Base-by-base conservation (phyloP, 2,329 filamentous ascomycete genomes). In the Ophiobolus disseminans region DNA sequence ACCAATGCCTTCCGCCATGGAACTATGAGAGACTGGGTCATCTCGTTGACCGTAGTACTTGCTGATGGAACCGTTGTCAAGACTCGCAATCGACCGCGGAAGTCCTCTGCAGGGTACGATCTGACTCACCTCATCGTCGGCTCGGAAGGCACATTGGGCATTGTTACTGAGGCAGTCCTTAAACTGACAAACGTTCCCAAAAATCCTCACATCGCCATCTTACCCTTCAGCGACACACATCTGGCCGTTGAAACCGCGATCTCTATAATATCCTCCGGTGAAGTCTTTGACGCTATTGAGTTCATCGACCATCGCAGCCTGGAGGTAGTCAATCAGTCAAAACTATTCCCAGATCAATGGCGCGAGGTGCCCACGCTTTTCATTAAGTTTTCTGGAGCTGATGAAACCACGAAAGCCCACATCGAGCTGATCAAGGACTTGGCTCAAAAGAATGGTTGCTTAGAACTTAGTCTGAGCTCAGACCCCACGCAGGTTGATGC, bases 1-100 rank as follows among this genome's bases (percentile, higher is more conserved):
- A 96, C 91, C 10, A 96, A 96, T 70, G 87, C 91, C 13, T 96
- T 95, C 76, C 83, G 91, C 48, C 96, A 96, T 72, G 92, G 91
- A 53, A 96, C 91, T 2, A 96, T 96, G 91, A 86, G 90, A 55
- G 91, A 96, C 69, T 96, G 91, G 91, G 92, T 96, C 10, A 76
- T 96, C 17, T 88, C 84, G 44, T 75, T 96, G 58, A 96, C 91
- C 0, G 90, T 96, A 3, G 91, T 96, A 9, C 81, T 96, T 63
- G 91, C 91, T 14, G 92, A 96, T 72, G 91, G 91, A 39, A 96
- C 91, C 1, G 75, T 96, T 40, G 87, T 97, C 75, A 93, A 92
- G 79, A 97, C 92, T 9, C 82, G 89, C 55, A 91, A 95, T 73
- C 83, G 91, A 39, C 91, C 91, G 9, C 84, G 91, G 59, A 97